These are phyloP conservation scores for Andrographis paniculata DNA, from an alignment of 305 asterid genomes.

Conservation along the genomic window DNA sequence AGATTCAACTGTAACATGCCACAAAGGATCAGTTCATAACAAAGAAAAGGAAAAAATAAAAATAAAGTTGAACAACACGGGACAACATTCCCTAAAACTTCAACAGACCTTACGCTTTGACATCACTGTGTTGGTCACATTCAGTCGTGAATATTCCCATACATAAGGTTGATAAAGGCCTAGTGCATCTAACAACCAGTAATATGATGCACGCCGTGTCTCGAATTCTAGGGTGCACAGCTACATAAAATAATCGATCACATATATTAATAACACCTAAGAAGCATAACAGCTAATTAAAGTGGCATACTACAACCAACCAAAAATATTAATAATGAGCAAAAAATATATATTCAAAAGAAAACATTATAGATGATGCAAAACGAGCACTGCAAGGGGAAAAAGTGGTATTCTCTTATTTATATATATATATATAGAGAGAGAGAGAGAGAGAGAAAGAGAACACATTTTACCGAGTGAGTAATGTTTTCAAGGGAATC, in stretches of 20 bases:
- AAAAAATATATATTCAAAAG: no score
- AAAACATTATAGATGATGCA: no score
- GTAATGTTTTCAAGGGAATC: constrained; percentile 91
- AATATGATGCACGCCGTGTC: constrained; percentile 74
- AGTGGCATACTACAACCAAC: no score
- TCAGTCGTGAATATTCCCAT: constrained; percentile 67
- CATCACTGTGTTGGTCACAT: constrained; percentile 64
- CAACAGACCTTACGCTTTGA: constrained; percentile 59
- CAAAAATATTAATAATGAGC: no score
- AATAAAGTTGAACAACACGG: not conserved
- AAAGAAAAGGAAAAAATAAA: not conserved
- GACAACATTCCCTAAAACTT: not conserved
- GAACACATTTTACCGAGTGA: constrained; percentile 66
- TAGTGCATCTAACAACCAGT: constrained; percentile 56
- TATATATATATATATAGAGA: no score
- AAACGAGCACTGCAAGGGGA: no score
- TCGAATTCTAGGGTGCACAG: constrained; percentile 73
- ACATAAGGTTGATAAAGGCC: constrained; percentile 62
- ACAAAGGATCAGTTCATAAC: not conserved
- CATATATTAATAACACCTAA: no score
- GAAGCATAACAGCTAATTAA: no score
- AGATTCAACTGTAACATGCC: constrained; percentile 54
- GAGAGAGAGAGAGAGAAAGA: not conserved
- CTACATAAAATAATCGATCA: constrained; percentile 18
- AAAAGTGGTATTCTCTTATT: no score